phyloP scores from a whole-genome alignment of 495 filamentous ascomycete species.

The Lasiosphaeris hirsuta region DNA sequence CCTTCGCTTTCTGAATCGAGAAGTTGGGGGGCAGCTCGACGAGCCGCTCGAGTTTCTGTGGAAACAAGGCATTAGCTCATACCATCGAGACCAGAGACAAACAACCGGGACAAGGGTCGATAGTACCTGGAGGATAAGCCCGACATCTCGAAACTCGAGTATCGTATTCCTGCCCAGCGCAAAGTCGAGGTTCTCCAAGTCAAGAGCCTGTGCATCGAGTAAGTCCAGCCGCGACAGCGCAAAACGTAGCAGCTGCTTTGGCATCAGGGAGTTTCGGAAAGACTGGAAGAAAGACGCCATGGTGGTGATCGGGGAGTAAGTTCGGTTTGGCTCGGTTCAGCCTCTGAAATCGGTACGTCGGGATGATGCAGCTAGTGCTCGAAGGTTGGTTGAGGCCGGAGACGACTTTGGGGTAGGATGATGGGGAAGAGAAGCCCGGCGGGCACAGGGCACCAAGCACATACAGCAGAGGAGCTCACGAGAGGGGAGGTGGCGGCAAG shows the following conservation, averaged over 20 bases:
- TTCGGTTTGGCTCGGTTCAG: neutral
- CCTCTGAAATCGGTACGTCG: neutral
- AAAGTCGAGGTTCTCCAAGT: conserved; percentile 75
- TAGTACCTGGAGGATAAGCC: conserved; percentile 64
- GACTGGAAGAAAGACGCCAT: conserved; percentile 65
- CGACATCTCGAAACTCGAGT: conserved; percentile 78
- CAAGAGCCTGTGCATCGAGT: conserved; percentile 75
- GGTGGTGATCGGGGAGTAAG: conserved; percentile 5
- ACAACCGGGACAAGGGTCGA: conserved; percentile 15
- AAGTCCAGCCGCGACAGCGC: conserved; percentile 74
- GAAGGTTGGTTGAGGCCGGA: conserved; percentile 1
- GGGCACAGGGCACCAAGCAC: neutral
- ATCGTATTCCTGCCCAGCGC: conserved; percentile 71
- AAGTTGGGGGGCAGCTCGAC: conserved; percentile 68
- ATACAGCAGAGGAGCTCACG: neutral
- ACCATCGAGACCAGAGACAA: neutral
- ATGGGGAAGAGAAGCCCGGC: neutral
- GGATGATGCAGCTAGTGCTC: neutral
- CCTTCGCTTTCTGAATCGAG: conserved; percentile 64
- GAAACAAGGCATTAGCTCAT: neutral
- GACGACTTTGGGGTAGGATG: neutral
- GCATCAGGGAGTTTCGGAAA: conserved; percentile 61
- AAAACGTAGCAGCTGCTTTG: conserved; percentile 79
- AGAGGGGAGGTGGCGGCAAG: neutral
- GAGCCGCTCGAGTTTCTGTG: conserved; percentile 69